phyloP scores from a whole-genome alignment of 768 basidiomycete species.

The Lactarius sanguifluus region DNA sequence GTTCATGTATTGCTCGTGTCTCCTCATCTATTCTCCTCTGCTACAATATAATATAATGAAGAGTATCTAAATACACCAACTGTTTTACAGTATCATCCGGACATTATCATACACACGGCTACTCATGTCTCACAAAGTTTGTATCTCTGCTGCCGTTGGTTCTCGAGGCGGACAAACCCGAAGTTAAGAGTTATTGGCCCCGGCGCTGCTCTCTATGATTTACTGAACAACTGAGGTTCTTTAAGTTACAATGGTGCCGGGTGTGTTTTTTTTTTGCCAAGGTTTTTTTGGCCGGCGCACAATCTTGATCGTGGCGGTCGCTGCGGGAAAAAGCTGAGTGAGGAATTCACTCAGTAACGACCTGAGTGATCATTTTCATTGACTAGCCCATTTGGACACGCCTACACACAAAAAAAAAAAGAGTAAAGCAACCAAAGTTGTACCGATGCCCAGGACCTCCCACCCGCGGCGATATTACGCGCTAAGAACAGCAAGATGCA shows the following conservation, averaged over 20 bases:
- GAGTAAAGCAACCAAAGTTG: neutral
- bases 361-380: conserved; percentile 7
- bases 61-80: conserved; percentile 23
- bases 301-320: conserved; percentile 16
- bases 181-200: conserved; percentile 13
- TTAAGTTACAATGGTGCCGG: neutral
- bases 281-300: conserved; percentile 7
- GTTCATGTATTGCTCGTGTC: conserved; percentile 6
- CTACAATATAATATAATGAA: conserved; percentile 24
- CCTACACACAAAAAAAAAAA: conserved; percentile 2
- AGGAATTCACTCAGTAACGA: conserved; percentile 5
- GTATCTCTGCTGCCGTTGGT: conserved; percentile 16
- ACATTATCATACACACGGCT: conserved; percentile 24
- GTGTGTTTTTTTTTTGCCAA: conserved; percentile 10
- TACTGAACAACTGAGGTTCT: neutral
- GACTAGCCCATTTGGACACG: conserved; percentile 12
- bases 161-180: conserved; percentile 7
- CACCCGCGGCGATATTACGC: conserved; percentile 15
- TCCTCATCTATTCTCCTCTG: conserved; percentile 8
- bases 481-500: neutral
- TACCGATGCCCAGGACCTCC: conserved; percentile 1
- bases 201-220: conserved; percentile 7
- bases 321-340: conserved; percentile 2
- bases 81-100: conserved; percentile 21
- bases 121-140: conserved; percentile 14